Percentiles rank a stretch among this genome's conserved stretches.
These are phyloP conservation scores for Amorphotheca resinae DNA, from an alignment of 495 filamentous ascomycete genomes.

Conservation along the genomic window DNA sequence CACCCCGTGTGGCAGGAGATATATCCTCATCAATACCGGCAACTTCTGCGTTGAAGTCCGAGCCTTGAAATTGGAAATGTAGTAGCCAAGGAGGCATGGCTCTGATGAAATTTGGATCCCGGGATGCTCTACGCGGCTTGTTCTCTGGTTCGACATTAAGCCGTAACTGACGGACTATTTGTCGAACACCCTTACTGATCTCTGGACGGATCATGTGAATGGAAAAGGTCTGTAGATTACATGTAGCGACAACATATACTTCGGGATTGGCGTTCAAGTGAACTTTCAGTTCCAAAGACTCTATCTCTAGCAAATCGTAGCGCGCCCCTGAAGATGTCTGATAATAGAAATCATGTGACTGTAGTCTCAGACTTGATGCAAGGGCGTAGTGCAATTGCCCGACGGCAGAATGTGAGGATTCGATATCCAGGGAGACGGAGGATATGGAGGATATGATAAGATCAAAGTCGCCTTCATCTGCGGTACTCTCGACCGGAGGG, in stretches of 20 bases:
- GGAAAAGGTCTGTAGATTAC: constrained; percentile 73
- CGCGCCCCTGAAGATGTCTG: constrained; percentile 70
- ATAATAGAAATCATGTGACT: constrained; percentile 89
- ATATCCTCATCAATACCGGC: constrained; percentile 78
- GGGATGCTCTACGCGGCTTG: constrained; percentile 32
- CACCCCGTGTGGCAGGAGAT: constrained; percentile 62
- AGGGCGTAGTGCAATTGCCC: constrained; percentile 80
- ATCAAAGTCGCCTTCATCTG: constrained; percentile 71
- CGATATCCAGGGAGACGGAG: constrained; percentile 79
- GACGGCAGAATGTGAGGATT: constrained; percentile 83
- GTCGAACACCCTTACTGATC: constrained; percentile 80
- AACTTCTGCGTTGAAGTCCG: constrained; percentile 79
- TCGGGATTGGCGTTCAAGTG: constrained; percentile 78
- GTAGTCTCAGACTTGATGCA: constrained; percentile 65
- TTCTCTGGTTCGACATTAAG: constrained; percentile 51
- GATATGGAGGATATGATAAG: constrained; percentile 89
- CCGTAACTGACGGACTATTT: constrained; percentile 74
- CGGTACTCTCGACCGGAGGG: constrained; percentile 48
- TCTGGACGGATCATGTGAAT: constrained; percentile 83
- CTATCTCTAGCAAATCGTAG: constrained; percentile 75
- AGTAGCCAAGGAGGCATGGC: constrained; percentile 73
- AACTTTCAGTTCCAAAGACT: constrained; percentile 73
- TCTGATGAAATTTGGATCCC: constrained; percentile 56
- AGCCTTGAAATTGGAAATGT: constrained; percentile 72
- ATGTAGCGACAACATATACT: constrained; percentile 67